Base-by-base conservation (phyloP, 2,329 filamentous ascomycete genomes). In the Teratosphaeria gauchensis region DNA sequence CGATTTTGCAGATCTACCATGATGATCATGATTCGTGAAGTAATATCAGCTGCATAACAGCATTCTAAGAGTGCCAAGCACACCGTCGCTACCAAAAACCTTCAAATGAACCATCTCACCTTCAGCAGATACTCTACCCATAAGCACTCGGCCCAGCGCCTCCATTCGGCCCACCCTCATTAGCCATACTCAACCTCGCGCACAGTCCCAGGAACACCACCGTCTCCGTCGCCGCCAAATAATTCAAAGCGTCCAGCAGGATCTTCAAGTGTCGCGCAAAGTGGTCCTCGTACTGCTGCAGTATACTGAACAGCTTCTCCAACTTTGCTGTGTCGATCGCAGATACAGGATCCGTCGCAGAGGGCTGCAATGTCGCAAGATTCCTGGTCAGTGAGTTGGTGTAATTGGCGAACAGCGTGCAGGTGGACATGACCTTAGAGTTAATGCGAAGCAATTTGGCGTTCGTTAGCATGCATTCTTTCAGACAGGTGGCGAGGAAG, bases 381-480 rank as follows among this genome's bases (percentile, higher is more conserved):
- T 92, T 90, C 62, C 90, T 86, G 11, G 90, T 88, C 48, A 97
- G 83, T 71, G 89, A 92, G 63, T 88, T 86, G 32, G 91, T 95
- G 76, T 95, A 96, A 58, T 87, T 85, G 55, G 92, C 90, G 73
- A 96, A 99, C 78, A 95, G 87, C 61, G 88, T 92, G 78, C 94
- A 97, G 46, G 92, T 96, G 65, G 91, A 89, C 85, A 96, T 94
- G 54, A 99, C 84, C 73, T 97, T 97, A 59, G 92, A 94, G 76
- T 97, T 92, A 70, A 99, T 95, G 75, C 90, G 87, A 5, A 99
- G 77, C 6, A 99, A 81, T 76, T 96, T 96, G 71, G 90, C 90
- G 73, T 99, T 96, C 21, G 94, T 99, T 64, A 99, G 81, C 91
- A 97, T 97, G 78, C 94, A 97, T 76, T 97, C 94, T 76, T 97